Percentiles rank a stretch among this genome's conserved stretches.
Evolutionary conservation across 208 protist genomes (phyloP).

Genomic region (Wallacemonas collosoma): DNA sequence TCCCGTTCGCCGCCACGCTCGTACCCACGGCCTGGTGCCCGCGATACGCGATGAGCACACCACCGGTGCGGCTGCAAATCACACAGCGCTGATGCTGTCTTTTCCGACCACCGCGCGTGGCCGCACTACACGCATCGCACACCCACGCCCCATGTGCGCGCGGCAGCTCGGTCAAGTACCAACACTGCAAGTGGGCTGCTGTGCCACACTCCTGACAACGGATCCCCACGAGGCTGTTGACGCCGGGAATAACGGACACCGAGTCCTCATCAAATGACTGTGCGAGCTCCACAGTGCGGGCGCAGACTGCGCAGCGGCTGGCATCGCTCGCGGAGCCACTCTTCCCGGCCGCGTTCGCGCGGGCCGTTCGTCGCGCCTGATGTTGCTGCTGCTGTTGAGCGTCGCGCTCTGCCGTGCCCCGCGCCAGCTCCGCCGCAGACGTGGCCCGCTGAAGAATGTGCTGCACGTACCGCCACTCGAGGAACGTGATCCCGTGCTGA

Average conservation of each 20-base stretch:
- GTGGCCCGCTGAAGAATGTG: slow-evolving; percentile 11
- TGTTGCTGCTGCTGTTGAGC: neutral
- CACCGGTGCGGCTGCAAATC: slow-evolving; percentile 57
- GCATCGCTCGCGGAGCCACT: slow-evolving; percentile 1
- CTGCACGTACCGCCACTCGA: slow-evolving; percentile 69
- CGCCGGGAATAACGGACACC: slow-evolving; percentile 8
- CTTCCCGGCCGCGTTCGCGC: neutral
- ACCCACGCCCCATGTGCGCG: slow-evolving; percentile 42
- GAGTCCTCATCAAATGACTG: slow-evolving; percentile 14
- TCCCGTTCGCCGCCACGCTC: neutral
- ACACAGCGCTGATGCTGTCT: slow-evolving; percentile 27
- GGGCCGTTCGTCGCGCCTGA: neutral
- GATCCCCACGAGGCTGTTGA: slow-evolving; percentile 21
- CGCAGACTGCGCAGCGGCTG: slow-evolving; percentile 11
- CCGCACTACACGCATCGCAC: slow-evolving; percentile 55
- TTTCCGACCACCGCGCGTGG: slow-evolving; percentile 10
- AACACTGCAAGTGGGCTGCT: slow-evolving; percentile 62
- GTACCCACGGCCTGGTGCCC: neutral
- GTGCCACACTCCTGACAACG: slow-evolving; percentile 54
- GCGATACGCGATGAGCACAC: slow-evolving; percentile 61
- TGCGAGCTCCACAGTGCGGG: slow-evolving; percentile 12
- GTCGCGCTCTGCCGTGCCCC: neutral
- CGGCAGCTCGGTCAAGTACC: slow-evolving; percentile 51
- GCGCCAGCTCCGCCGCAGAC: slow-evolving; percentile 10
- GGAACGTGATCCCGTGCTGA: slow-evolving; percentile 48